Base-by-base conservation (phyloP, 495 filamentous ascomycete genomes). In the Aspergillus steynii region DNA sequence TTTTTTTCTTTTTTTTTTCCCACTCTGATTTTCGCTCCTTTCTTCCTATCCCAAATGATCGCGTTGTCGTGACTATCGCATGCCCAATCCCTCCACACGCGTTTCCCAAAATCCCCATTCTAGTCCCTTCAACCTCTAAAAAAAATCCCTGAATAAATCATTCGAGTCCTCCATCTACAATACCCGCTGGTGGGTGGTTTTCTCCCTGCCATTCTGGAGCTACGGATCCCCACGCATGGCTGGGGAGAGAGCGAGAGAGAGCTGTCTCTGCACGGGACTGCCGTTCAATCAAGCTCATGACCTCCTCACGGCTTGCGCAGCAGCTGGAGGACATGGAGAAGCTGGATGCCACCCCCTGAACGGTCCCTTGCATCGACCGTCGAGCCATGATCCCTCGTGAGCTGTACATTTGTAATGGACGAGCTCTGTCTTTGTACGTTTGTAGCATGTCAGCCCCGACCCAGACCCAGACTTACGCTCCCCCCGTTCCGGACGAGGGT, bases 221-320 rank as follows among this genome's bases (percentile, higher is more conserved):
- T 1, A 34, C 31, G 5, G 9, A 34, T 34, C 9, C 31, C 9
- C 6, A 9, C 5, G 1, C 31, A 34, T 42, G 37, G 37, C 37
- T 42, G 9, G 37, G 20, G 10, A 25, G 42, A 46, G 8, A 15
- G 15, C 42, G 8, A 46, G 8, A 8, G 42, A 25, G 6, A 12
- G n/a, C 7, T 25, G 15, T 29, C 9, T 1, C 49, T 29, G 15
- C 47, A 27, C 47, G 49, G 49, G 46, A 59, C 62, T 68, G 65
- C 58, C 59, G 67, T 67, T 65, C 60, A 54, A 71, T 68, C 61
- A 68, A 71, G 70, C 64, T 70, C 60, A 65, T 60, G 37, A 54
- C 51, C 60, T 61, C 59, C 62, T 59, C 28, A 31, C 67, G 65
- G 63, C 58, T 64, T 66, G 59, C 65, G 58, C 53, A 32, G 58